phyloP scores from a whole-genome alignment of 1,284 basidiomycete species.

The Tilletia indica region DNA sequence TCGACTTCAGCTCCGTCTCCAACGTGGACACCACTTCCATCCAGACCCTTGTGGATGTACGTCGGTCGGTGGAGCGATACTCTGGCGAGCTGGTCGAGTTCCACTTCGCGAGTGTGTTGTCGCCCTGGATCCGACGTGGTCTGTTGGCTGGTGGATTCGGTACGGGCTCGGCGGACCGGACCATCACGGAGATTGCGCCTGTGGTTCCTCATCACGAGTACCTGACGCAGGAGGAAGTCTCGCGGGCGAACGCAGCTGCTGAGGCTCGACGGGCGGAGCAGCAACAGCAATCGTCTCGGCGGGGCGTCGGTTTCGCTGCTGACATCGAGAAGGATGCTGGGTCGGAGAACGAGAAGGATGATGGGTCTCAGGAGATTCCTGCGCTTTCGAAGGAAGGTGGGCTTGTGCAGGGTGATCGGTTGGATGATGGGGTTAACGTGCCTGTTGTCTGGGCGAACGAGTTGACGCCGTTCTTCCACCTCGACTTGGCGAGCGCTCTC shows the following conservation, averaged over 20 bases:
- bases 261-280: constrained; percentile 2
- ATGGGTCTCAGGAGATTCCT: not conserved
- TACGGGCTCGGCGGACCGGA: constrained; percentile 29
- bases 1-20: constrained; percentile 80
- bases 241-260: not conserved
- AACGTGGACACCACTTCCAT: constrained; percentile 74
- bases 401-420: not conserved
- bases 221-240: constrained; percentile 2
- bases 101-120: constrained; percentile 83
- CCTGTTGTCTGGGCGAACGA: constrained; percentile 56
- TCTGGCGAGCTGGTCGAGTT: constrained; percentile 75
- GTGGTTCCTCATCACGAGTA: constrained; percentile 62
- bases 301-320: constrained; percentile 1
- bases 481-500: constrained; percentile 74
- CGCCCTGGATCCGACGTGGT: constrained; percentile 78
- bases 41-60: constrained; percentile 85
- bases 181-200: constrained; percentile 39
- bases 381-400: not conserved
- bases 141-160: constrained; percentile 45
- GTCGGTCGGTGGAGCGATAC: constrained; percentile 83
- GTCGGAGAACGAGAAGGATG: constrained; percentile 13
- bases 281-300: not conserved
- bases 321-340: constrained; percentile 30
- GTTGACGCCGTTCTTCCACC: constrained; percentile 79
- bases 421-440: constrained; percentile 28